phyloP scores from a whole-genome alignment of 176 grass and related monocot genomes.

The Lolium rigidum region DNA sequence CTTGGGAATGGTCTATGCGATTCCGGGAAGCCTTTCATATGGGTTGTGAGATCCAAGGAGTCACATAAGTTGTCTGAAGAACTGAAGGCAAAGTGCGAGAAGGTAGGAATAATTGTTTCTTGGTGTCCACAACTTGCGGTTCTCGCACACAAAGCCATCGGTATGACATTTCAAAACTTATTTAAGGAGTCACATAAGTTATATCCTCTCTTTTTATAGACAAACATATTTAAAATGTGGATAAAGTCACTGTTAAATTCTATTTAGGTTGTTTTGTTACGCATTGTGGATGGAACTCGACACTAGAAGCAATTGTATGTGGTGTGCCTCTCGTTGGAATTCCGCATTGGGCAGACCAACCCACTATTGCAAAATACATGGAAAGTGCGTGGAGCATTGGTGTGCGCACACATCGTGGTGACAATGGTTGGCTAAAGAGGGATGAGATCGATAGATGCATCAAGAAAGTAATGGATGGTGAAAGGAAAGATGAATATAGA shows the following conservation, averaged over 20 bases:
- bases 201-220: too few species aligned
- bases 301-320: conserved; percentile 21
- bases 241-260: background rate
- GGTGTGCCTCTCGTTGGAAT: conserved; percentile 41
- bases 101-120: too few species aligned
- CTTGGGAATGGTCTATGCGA: background rate
- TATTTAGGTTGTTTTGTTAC: conserved; percentile 54
- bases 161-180: too few species aligned
- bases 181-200: too few species aligned
- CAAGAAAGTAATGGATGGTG: conserved; percentile 35
- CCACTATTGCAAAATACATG: conserved; percentile 44
- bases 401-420: background rate
- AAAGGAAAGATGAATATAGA: conserved; percentile 12
- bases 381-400: conserved; percentile 53
- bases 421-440: background rate
- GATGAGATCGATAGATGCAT: conserved; percentile 38
- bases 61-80: too few species aligned
- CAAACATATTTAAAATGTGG: background rate
- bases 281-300: conserved; percentile 70
- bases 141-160: too few species aligned
- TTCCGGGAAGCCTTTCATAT: conserved; percentile 7
- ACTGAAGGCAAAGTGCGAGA: too few species aligned
- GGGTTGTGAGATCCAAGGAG: background rate
- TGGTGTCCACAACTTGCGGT: too few species aligned
- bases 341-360: conserved; percentile 55